Evolutionary conservation across 768 basidiomycete genomes (phyloP), one percentile per base, ranked within the genome.

Genomic region (Phanerochaete sordida): DNA sequence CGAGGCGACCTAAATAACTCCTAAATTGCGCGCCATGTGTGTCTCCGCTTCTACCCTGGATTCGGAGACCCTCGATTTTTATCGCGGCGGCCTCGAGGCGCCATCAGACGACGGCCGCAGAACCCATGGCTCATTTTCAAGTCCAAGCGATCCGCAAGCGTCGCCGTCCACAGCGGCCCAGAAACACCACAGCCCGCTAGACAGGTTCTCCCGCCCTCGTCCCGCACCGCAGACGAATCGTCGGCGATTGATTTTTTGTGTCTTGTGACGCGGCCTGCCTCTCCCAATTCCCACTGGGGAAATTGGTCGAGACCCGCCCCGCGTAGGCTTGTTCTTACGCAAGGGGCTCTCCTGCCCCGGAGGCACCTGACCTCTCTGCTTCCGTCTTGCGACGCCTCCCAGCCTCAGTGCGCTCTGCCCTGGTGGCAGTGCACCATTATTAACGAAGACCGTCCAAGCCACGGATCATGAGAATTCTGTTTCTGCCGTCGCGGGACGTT

Each of bases 61-160:
- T 52, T 52, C 51, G 26, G 28, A 35, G 35, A 54, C 53, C 53
- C 53, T 27, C 53, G 53, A 54, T 43, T 54, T 54, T 54, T 54
- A 54, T 37, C 53, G 35, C 37, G 21, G 33, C 52, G 33, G 53
- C 53, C 53, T 54, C 53, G 53, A 54, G 53, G 53, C 35, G 53
- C 53, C 53, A 54, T 54, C 53, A 54, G 53, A 54, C 53, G 35
- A 43, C 33, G 26, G 35, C 5, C 53, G 35, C 23, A 27, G 53
- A 54, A 54, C 35, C 33, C 53, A 37, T n/a, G 30, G 30, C 30
- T 37, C 24, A 19, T 50, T 26, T 19, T 19, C 51, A 35, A 39
- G 47, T 48, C 27, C 47, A 48, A 48, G 47, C 47, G 47, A 28
- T 26, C 39, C 53, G 31, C 53, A 23, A 35, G 31, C 53, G 35